These are phyloP conservation scores for Plasmodium falciparum DNA, from an alignment of 169 alveolate genomes.

Conservation along the genomic window DNA sequence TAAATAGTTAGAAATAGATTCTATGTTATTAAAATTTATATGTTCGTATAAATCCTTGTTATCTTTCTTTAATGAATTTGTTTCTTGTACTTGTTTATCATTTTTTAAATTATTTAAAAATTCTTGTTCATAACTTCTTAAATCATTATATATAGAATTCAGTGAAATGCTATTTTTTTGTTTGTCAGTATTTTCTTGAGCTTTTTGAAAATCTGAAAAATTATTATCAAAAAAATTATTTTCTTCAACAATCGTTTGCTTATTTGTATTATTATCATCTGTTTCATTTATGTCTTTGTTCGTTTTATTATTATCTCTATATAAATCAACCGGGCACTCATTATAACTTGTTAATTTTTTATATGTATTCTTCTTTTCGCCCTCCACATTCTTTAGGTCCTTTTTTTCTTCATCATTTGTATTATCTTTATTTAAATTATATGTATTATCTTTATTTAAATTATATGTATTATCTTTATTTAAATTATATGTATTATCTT, in stretches of 20 bases:
- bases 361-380: neutral
- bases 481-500: neutral
- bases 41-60: neutral
- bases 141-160: conserved; percentile 53
- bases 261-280: neutral
- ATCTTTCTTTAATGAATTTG: conserved; percentile 1
- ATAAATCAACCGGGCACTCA: neutral
- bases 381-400: neutral
- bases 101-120: conserved; percentile 38
- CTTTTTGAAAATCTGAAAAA: conserved; percentile 64
- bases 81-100: conserved; percentile 25
- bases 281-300: neutral
- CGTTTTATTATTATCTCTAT: neutral
- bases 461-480: neutral
- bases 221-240: conserved; percentile 32
- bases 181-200: conserved; percentile 26
- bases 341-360: neutral
- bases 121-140: conserved; percentile 43
- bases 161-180: neutral
- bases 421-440: too few relatives aligned
- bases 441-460: neutral
- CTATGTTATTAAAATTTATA: conserved; percentile 44
- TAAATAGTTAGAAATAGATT: conserved; percentile 22
- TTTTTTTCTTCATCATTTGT: too few relatives aligned
- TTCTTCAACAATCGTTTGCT: conserved; percentile 1